These are phyloP conservation scores for Phytophthora sojae DNA, from an alignment of 352 stramenopile genomes.

Conservation along the genomic window DNA sequence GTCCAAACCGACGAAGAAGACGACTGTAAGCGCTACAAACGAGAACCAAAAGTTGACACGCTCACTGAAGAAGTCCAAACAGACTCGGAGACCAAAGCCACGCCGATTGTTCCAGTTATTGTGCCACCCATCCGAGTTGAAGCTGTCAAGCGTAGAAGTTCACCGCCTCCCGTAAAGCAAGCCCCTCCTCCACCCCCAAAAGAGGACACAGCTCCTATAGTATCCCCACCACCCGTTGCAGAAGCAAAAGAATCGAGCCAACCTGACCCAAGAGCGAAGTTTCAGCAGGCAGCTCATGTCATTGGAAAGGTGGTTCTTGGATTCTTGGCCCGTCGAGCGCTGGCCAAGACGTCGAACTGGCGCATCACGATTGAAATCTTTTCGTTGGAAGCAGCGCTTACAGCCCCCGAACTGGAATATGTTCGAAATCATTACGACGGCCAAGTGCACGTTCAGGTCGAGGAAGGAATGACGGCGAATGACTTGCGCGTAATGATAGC, in stretches of 20 bases:
- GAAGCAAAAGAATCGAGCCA: constrained; percentile 5
- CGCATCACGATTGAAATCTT: constrained; percentile 45
- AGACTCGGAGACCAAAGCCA: constrained; percentile 12
- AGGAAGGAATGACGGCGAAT: constrained; percentile 67
- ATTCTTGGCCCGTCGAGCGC: constrained; percentile 44
- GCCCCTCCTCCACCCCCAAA: constrained; percentile 1
- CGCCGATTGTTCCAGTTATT: constrained; percentile 4
- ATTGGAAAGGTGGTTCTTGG: constrained; percentile 64
- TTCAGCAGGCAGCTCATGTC: constrained; percentile 44
- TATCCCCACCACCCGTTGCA: not conserved
- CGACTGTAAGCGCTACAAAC: constrained; percentile 15
- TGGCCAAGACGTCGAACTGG: constrained; percentile 66
- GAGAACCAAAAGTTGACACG: not conserved
- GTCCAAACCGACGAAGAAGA: constrained; percentile 68
- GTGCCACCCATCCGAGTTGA: constrained; percentile 12
- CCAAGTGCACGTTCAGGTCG: constrained; percentile 46
- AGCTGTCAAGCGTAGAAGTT: constrained; percentile 1
- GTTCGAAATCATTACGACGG: constrained; percentile 20
- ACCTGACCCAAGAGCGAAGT: constrained; percentile 13
- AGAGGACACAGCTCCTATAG: constrained; percentile 2
- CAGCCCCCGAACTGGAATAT: constrained; percentile 34
- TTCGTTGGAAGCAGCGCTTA: constrained; percentile 43
- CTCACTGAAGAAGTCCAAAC: constrained; percentile 45
- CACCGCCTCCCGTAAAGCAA: constrained; percentile 7
- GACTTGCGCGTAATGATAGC: constrained; percentile 59